Conservation (phyloP, 2,329 filamentous ascomycete genomes). For the Sporothrix phasma region DNA sequence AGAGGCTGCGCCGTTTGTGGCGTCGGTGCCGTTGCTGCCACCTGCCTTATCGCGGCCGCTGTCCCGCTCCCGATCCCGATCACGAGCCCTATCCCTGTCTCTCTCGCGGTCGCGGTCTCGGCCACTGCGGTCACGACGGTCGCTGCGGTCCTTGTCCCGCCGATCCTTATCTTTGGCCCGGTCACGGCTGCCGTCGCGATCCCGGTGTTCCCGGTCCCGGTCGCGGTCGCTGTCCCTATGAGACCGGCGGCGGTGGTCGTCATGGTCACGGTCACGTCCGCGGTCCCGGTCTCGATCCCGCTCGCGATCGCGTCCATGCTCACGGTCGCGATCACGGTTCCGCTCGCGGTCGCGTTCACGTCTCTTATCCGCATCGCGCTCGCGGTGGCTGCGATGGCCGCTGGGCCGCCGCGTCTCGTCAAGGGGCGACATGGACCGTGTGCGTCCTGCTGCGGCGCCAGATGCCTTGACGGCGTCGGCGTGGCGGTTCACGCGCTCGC, state of each 20-base stretch:
- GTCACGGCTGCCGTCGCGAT: conserved; percentile 2
- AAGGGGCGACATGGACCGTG: conserved; percentile 13
- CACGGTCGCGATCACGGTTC: conserved; percentile 8
- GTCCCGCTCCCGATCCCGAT: conserved; percentile 20
- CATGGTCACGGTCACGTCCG: background rate
- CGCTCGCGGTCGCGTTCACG: conserved; percentile 28
- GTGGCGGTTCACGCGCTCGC: conserved; percentile 1
- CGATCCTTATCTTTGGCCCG: no score
- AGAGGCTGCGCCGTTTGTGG: background rate
- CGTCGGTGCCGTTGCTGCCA: background rate
- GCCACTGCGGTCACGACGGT: background rate
- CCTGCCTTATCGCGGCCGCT: background rate
- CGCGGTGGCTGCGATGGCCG: conserved; percentile 13
- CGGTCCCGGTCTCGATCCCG: conserved; percentile 18
- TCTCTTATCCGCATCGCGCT: conserved; percentile 12
- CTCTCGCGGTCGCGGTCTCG: conserved; percentile 1
- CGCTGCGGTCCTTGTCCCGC: conserved; percentile 4
- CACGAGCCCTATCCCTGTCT: conserved; percentile 14
- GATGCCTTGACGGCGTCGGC: background rate
- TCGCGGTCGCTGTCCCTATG: conserved; percentile 9
- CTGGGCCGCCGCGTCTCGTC: conserved; percentile 8
- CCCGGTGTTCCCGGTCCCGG: conserved; percentile 6
- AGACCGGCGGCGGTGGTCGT: no score
- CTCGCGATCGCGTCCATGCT: conserved; percentile 18
- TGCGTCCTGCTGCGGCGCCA: background rate